A percentile compares a stretch with the other conserved stretches of the same genome.
Evolutionary conservation across 495 filamentous ascomycete genomes (phyloP).

Genomic region (Hyaloscypha hepaticicola): DNA sequence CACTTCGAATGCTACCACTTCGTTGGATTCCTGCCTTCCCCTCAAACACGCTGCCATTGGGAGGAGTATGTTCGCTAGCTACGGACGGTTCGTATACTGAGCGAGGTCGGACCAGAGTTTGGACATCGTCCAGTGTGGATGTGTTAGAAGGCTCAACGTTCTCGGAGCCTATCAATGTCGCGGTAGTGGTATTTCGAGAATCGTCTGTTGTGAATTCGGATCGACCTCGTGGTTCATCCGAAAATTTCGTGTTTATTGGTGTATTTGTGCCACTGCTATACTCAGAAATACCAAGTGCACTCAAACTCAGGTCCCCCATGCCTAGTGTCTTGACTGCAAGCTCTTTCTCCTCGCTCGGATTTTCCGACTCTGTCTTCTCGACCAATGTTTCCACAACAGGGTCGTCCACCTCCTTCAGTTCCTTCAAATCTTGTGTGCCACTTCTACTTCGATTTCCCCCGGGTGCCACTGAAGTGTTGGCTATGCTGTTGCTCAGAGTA

Average conservation of each 20-base stretch:
- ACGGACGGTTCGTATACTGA: constrained; percentile 42
- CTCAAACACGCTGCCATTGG: constrained; percentile 66
- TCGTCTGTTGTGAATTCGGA: constrained; percentile 24
- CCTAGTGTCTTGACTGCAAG: constrained; percentile 88
- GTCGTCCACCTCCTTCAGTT: constrained; percentile 36
- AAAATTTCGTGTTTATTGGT: constrained; percentile 41
- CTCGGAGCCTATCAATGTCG: background rate
- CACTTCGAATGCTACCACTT: constrained; percentile 80
- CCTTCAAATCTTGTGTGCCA: constrained; percentile 36
- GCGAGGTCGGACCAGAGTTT: constrained; percentile 34
- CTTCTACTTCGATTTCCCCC: constrained; percentile 42
- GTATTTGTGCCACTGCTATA: constrained; percentile 42
- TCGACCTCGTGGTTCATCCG: constrained; percentile 30
- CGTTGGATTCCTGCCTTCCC: constrained; percentile 63
- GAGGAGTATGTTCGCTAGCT: constrained; percentile 58
- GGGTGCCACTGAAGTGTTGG: constrained; percentile 53
- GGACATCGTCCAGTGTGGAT: constrained; percentile 18
- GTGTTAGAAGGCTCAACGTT: constrained; percentile 13
- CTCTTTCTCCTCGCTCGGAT: constrained; percentile 56
- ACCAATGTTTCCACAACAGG: constrained; percentile 48
- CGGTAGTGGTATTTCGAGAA: background rate
- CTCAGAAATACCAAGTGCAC: constrained; percentile 72
- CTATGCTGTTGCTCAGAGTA: constrained; percentile 74
- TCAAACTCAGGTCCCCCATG: constrained; percentile 81
- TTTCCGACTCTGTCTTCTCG: constrained; percentile 35